These are phyloP conservation scores for Rugonectria rugulosa DNA, from an alignment of 2,329 filamentous ascomycete genomes.

Conservation along the genomic window DNA sequence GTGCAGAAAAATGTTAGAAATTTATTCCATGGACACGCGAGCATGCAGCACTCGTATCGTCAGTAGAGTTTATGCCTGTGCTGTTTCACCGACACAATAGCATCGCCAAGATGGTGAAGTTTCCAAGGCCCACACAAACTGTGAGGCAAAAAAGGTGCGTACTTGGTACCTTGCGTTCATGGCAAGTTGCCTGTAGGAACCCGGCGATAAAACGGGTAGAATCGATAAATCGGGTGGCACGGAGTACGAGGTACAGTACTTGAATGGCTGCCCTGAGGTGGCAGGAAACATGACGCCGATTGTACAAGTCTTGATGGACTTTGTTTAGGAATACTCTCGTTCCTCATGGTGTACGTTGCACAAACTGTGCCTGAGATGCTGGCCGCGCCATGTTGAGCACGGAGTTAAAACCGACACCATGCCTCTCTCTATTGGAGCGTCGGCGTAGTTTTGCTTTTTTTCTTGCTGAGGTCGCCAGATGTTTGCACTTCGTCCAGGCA, in stretches of 20 bases:
- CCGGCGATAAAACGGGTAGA: background rate
- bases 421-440: too few relatives aligned
- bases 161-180: background rate
- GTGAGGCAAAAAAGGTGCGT: background rate
- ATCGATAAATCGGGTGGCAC: background rate
- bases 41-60: too few relatives aligned
- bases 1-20: background rate
- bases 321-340: too few relatives aligned
- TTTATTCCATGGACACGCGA: background rate
- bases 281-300: constrained; percentile 8
- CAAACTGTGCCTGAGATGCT: constrained; percentile 6
- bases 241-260: constrained; percentile 5
- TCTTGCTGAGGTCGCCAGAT: background rate
- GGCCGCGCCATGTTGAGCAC: background rate
- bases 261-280: background rate
- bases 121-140: too few relatives aligned
- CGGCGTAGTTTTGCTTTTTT: background rate
- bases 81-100: too few relatives aligned
- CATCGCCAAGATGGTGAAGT: too few relatives aligned
- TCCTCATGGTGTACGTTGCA: too few relatives aligned
- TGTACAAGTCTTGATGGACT: background rate
- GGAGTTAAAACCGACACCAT: constrained; percentile 1
- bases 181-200: background rate
- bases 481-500: too few relatives aligned
- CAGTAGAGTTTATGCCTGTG: too few relatives aligned